Evolutionary conservation across 306 rosid genomes (phyloP).

Genomic region (Quercus wislizeni): DNA sequence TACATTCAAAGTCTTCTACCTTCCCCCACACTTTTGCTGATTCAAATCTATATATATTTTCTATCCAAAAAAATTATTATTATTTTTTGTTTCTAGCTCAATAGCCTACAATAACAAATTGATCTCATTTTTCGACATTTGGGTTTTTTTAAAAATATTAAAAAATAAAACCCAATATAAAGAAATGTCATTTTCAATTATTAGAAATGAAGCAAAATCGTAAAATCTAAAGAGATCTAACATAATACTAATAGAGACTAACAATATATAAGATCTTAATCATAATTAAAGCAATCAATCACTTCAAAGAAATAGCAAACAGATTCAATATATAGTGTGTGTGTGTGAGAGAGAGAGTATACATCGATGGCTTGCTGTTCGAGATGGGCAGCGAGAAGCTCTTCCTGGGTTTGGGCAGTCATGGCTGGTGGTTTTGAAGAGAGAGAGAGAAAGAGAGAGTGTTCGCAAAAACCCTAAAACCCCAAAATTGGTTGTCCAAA

Average conservation of each 20-base stretch:
- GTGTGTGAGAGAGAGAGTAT: background rate
- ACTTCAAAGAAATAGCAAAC: background rate
- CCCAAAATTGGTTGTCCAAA: slow-evolving; percentile 5
- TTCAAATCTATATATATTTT: background rate
- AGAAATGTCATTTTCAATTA: background rate
- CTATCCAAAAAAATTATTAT: background rate
- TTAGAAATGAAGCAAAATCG: background rate
- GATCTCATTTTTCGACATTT: background rate
- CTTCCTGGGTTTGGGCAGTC: slow-evolving; percentile 65
- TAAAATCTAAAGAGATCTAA: background rate
- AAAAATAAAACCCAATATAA: too few species aligned
- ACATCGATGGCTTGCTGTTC: slow-evolving; percentile 52
- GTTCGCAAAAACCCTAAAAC: slow-evolving; percentile 34
- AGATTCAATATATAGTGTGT: background rate
- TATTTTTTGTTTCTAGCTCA: background rate
- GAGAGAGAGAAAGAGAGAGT: background rate
- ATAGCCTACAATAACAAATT: background rate
- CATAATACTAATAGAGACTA: background rate
- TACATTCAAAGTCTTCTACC: background rate
- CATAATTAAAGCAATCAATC: background rate
- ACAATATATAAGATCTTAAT: background rate
- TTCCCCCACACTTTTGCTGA: background rate
- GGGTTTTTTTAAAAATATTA: background rate
- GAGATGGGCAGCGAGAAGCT: slow-evolving; percentile 56
- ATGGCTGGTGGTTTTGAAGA: slow-evolving; percentile 13